Base-by-base conservation (phyloP, 768 basidiomycete genomes). In the Pleurotus eryngii region DNA sequence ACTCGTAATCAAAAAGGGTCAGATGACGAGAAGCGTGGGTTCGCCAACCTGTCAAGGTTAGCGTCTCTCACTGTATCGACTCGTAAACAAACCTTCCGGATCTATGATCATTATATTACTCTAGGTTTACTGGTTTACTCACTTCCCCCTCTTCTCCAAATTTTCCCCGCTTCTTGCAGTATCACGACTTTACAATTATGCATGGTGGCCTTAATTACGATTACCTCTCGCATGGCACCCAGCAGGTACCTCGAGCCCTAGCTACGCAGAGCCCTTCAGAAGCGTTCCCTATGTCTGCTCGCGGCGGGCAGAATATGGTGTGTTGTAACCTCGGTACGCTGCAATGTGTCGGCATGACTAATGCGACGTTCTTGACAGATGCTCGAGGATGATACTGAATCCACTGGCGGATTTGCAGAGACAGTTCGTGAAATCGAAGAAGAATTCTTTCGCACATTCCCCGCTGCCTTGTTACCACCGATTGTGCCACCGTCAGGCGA, bases 1-100 rank as follows among this genome's bases (percentile, higher is more conserved):
- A 35, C 43, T 35, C 30, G 22, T n/a, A 35, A 46, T 47, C 55
- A 56, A 35, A 47, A 56, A 56, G 55, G 55, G 55, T 56, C 55
- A 56, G n/a, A 24, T 56, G 55, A 56, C 46, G 42, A 56, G 55
- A 46, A 56, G 55, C 55, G 55, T 46, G 43, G 43, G 46, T 56
- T 27, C 42, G 35, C 42, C 14, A 56, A 22, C 42, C 55, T 56
- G 46, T 46, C 55, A 47, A 46, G 55, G 55, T 47, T 56, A 46
- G 46, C 55, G 26, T 46, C 43, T 17, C 27, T 46, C 55, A 46
- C 38, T 38, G 35, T 45, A 6, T 22, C 42, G 11, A 39, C 35
- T n/a, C 35, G 18, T 42, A 54, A 54, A 20, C 51, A 37, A 22
- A 8, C 39, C 15, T 43, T 54, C 43, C 51, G 51, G 51, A 54